phyloP scores from a whole-genome alignment of 257 asterid genomes.

The Solanum verrucosum region DNA sequence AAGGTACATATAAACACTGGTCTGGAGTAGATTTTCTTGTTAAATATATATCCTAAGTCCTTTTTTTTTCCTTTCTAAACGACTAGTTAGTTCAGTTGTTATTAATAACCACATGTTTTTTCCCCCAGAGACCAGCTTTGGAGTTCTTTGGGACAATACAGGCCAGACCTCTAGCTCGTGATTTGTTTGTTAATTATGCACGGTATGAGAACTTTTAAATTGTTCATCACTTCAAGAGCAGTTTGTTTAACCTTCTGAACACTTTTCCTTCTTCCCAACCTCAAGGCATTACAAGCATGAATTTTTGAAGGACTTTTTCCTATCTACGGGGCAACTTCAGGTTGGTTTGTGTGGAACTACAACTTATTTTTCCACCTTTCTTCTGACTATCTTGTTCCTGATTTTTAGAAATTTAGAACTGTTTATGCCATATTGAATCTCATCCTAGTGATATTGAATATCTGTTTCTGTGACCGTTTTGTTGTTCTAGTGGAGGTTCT shows the following conservation, averaged over 20 bases:
- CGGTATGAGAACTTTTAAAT: conserved; percentile 34
- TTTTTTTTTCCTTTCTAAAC: neutral
- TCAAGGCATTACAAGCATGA: conserved; percentile 78
- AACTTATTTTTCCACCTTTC: neutral
- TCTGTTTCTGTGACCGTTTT: neutral
- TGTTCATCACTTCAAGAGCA: neutral
- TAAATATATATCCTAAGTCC: neutral
- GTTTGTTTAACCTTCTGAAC: neutral
- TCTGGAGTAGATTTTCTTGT: conserved; percentile 1
- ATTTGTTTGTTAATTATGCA: conserved; percentile 78
- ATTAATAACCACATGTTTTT: conserved; percentile 5
- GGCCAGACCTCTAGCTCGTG: conserved; percentile 85
- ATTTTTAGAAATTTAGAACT: neutral
- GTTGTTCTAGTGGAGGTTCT: neutral
- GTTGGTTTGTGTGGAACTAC: conserved; percentile 28
- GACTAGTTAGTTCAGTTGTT: neutral
- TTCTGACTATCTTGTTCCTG: neutral
- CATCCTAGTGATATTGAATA: neutral
- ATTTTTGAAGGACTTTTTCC: conserved; percentile 77
- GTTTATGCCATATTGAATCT: neutral
- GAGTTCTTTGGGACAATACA: conserved; percentile 80
- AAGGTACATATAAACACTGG: conserved; percentile 43
- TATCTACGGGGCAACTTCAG: conserved; percentile 88
- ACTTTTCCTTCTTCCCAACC: neutral
- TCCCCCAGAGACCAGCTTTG: conserved; percentile 63